Percentiles rank a stretch among this genome's conserved stretches.
phyloP scores from a whole-genome alignment of 2,329 filamentous ascomycete genomes.

The Capronia americana region DNA sequence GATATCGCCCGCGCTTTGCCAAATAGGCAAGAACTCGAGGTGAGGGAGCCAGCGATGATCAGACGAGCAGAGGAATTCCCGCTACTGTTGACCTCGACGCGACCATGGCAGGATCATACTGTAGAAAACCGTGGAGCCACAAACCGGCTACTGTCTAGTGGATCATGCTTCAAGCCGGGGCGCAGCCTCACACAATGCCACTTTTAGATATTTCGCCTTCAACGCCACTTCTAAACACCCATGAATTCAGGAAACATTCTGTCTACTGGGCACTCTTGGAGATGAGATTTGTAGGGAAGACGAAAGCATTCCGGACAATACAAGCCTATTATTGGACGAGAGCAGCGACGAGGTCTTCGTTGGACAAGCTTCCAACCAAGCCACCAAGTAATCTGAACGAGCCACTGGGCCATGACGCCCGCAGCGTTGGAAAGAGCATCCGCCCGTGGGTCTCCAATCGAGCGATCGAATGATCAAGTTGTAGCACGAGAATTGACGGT shows the following conservation, averaged over 20 bases:
- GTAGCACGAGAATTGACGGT: conserved; percentile 7
- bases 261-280: background rate
- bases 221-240: background rate
- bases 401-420: background rate
- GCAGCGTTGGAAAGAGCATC: background rate
- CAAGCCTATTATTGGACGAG: background rate
- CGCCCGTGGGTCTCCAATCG: background rate
- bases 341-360: background rate
- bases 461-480: background rate
- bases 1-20: conserved; percentile 46
- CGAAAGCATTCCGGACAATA: background rate
- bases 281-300: background rate
- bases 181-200: background rate
- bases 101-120: background rate
- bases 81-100: background rate
- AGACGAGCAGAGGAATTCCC: background rate
- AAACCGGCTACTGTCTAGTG: background rate
- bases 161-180: background rate
- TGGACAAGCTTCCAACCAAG: background rate
- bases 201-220: background rate
- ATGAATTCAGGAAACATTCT: background rate
- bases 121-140: background rate
- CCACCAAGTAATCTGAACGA: background rate
- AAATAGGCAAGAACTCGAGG: conserved; percentile 50
- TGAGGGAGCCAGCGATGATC: conserved; percentile 42